These are phyloP conservation scores for Phanerochaete sordida DNA, from an alignment of 768 basidiomycete species.

Conservation along the genomic window DNA sequence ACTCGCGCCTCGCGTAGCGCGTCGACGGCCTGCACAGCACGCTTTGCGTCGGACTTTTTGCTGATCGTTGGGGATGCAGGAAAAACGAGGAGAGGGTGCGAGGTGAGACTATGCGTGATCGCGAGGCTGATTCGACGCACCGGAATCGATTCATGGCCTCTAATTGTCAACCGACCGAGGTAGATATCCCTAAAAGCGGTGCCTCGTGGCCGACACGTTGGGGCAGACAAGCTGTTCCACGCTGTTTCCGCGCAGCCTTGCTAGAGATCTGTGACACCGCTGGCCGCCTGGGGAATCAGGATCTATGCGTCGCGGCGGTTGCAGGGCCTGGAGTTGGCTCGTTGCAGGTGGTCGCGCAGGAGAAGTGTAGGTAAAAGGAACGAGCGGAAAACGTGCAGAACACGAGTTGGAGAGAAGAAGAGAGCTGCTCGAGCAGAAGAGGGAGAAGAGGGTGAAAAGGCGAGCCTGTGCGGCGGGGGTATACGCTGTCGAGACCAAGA, in stretches of 20 bases:
- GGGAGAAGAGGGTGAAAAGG: background rate
- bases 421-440: background rate
- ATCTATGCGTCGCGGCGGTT: slow-evolving; percentile 5
- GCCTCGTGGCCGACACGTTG: slow-evolving; percentile 75
- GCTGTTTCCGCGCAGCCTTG: slow-evolving; percentile 7
- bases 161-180: slow-evolving; percentile 7
- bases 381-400: slow-evolving; percentile 67
- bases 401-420: slow-evolving; percentile 54
- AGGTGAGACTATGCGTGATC: slow-evolving; percentile 2
- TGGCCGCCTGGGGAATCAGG: background rate
- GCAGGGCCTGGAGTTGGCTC: slow-evolving; percentile 11
- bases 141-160: slow-evolving; percentile 74
- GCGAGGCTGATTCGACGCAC: slow-evolving; percentile 35
- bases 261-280: background rate
- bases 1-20: slow-evolving; percentile 18
- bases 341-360: slow-evolving; percentile 15
- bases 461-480: background rate
- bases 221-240: slow-evolving; percentile 12
- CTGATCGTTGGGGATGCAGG: slow-evolving; percentile 36
- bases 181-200: slow-evolving; percentile 17
- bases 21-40: slow-evolving; percentile 36
- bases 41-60: slow-evolving; percentile 75
- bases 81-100: slow-evolving; percentile 13
- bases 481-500: background rate
- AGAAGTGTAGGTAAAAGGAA: slow-evolving; percentile 26